Percentiles rank a stretch among this genome's conserved stretches.
Conservation (phyloP, 2,329 filamentous ascomycete genomes). For the Apiospora rasikravindrae region DNA sequence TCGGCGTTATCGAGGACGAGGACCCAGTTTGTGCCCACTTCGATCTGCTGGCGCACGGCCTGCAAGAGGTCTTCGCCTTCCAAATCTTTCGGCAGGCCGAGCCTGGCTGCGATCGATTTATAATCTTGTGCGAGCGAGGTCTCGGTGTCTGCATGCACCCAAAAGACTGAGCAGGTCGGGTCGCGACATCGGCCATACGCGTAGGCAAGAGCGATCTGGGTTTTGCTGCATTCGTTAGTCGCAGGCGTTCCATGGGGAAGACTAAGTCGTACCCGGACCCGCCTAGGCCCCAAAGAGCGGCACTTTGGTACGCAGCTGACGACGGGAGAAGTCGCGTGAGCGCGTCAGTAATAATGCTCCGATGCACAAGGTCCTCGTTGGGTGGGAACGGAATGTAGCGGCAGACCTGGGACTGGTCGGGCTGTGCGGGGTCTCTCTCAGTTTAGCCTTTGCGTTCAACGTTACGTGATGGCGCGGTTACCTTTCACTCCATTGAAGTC, state of each 20-base stretch:
- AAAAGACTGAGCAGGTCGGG: constrained; percentile 6
- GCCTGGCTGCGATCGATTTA: constrained; percentile 19
- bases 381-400: constrained; percentile 28
- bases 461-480: not conserved
- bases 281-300: constrained; percentile 35
- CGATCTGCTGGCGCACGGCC: constrained; percentile 28
- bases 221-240: constrained; percentile 18
- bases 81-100: constrained; percentile 12
- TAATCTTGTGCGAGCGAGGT: constrained; percentile 7
- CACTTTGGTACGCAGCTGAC: constrained; percentile 24
- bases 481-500: constrained; percentile 1
- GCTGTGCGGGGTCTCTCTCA: not conserved
- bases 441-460: not conserved
- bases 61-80: constrained; percentile 18
- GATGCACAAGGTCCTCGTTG: constrained; percentile 34
- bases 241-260: not conserved
- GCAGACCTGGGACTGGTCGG: constrained; percentile 13
- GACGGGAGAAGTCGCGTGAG: constrained; percentile 30
- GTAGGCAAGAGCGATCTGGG: constrained; percentile 8
- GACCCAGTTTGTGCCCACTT: constrained; percentile 34
- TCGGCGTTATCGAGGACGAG: constrained; percentile 43
- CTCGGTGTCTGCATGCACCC: constrained; percentile 12
- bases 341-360: constrained; percentile 27
- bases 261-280: constrained; percentile 34
- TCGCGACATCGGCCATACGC: constrained; percentile 9